Evolutionary conservation across 1,284 basidiomycete genomes (phyloP).

Genomic region (Tilletiopsis washingtonensis): DNA sequence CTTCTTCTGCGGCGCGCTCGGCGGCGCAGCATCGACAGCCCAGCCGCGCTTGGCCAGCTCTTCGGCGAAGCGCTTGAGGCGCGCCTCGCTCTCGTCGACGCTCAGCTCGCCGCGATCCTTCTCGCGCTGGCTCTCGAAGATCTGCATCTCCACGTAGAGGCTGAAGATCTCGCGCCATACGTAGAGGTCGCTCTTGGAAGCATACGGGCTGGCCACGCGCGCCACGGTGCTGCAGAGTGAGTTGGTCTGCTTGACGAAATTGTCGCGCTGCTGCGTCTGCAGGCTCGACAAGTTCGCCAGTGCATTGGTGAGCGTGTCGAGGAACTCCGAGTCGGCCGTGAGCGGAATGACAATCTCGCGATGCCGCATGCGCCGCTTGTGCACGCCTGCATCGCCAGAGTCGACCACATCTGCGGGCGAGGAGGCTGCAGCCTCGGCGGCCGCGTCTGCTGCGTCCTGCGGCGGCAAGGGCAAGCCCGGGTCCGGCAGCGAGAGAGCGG

Average conservation of each 20-base stretch:
- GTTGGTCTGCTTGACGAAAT: conserved; percentile 61
- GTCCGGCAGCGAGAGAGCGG: background rate
- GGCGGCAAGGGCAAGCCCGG: background rate
- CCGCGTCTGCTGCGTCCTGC: background rate
- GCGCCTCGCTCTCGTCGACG: conserved; percentile 63
- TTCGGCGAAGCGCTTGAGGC: conserved; percentile 64
- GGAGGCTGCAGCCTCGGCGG: too few relatives aligned
- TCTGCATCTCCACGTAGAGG: conserved; percentile 75
- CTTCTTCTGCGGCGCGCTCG: background rate
- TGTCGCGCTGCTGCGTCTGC: conserved; percentile 57
- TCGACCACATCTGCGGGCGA: too few relatives aligned
- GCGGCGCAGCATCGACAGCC: background rate
- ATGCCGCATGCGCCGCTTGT: background rate
- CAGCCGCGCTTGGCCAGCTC: conserved; percentile 56
- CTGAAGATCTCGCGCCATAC: conserved; percentile 86
- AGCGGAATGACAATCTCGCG: conserved; percentile 72
- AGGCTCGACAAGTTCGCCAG: conserved; percentile 64
- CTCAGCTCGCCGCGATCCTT: conserved; percentile 64
- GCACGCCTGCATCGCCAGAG: background rate
- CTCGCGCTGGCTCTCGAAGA: conserved; percentile 76
- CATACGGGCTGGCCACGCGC: conserved; percentile 37
- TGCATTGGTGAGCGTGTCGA: conserved; percentile 66
- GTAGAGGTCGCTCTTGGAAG: conserved; percentile 64
- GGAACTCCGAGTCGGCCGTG: conserved; percentile 70
- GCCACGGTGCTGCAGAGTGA: conserved; percentile 57